phyloP scores from a whole-genome alignment of 2,329 filamentous ascomycete genomes.

The Dothistroma pini region DNA sequence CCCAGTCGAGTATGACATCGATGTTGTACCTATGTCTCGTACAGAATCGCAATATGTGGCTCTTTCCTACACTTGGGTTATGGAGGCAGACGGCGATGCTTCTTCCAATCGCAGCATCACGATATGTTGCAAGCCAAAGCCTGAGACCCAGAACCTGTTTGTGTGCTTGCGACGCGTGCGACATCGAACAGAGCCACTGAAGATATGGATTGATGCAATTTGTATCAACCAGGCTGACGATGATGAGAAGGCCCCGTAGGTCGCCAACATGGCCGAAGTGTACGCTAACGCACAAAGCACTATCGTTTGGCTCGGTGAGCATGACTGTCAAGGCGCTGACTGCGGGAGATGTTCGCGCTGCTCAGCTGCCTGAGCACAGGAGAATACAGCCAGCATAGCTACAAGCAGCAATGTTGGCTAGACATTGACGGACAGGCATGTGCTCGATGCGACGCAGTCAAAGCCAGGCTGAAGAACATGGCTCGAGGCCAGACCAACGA shows the following conservation, averaged over 20 bases:
- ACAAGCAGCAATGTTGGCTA: background rate
- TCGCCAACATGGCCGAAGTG: conserved; percentile 27
- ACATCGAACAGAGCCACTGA: background rate
- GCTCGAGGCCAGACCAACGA: background rate
- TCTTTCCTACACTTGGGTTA: conserved; percentile 9
- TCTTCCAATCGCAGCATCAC: background rate
- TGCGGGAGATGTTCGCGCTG: background rate
- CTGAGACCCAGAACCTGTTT: conserved; percentile 5
- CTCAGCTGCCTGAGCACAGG: background rate
- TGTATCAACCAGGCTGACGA: conserved; percentile 23
- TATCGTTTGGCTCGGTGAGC: conserved; percentile 13
- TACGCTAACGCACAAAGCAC: conserved; percentile 26
- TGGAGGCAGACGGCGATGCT: conserved; percentile 3
- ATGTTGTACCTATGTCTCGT: background rate
- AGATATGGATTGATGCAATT: conserved; percentile 6
- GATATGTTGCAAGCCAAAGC: background rate
- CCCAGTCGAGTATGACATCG: background rate
- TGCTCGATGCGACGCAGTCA: background rate
- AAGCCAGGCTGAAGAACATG: background rate
- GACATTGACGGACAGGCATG: background rate
- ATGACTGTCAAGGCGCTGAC: background rate
- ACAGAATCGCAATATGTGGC: conserved; percentile 3
- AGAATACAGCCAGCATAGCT: background rate
- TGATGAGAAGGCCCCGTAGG: conserved; percentile 23
- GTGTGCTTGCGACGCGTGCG: conserved; percentile 1